A percentile compares a stretch with the other conserved stretches of the same genome.
Evolutionary conservation across 768 basidiomycete genomes (phyloP).

Genomic region (Pleurotus citrinopileatus): DNA sequence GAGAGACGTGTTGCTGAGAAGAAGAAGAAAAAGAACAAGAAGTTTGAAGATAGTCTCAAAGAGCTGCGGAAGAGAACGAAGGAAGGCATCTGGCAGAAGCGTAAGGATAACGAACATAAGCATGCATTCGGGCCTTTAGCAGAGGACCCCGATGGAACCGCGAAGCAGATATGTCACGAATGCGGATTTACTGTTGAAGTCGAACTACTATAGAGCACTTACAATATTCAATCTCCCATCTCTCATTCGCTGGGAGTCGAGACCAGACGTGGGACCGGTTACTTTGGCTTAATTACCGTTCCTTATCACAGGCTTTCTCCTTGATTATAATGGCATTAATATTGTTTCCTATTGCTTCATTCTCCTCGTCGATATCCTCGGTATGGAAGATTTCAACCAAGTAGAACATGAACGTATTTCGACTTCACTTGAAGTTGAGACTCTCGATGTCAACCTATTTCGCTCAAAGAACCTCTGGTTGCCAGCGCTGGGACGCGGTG

Average conservation of each 20-base stretch:
- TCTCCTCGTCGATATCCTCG: not conserved
- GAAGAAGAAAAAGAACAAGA: constrained; percentile 87
- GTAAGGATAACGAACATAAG: constrained; percentile 84
- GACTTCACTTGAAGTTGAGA: constrained; percentile 74
- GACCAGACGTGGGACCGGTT: not conserved
- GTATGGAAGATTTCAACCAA: constrained; percentile 17
- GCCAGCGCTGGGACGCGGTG: constrained; percentile 64
- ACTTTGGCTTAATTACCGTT: not conserved
- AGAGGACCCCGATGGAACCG: constrained; percentile 48
- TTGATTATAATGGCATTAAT: not conserved
- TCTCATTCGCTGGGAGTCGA: not conserved
- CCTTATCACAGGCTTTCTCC: constrained; percentile 2
- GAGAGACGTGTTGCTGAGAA: constrained; percentile 76
- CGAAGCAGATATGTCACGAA: constrained; percentile 75
- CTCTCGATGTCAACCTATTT: constrained; percentile 73
- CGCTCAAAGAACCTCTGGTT: constrained; percentile 72
- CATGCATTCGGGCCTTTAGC: constrained; percentile 75
- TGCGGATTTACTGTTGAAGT: constrained; percentile 93
- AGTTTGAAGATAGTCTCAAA: constrained; percentile 87
- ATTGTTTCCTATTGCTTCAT: not conserved
- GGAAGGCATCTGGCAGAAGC: constrained; percentile 86
- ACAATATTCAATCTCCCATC: not conserved
- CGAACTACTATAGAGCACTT: constrained; percentile 62
- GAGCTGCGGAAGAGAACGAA: constrained; percentile 84
- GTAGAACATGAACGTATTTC: constrained; percentile 55